phyloP scores from a whole-genome alignment of 78 protist genomes.

The slime mould (Dictyostelium discoideum) region DNA sequence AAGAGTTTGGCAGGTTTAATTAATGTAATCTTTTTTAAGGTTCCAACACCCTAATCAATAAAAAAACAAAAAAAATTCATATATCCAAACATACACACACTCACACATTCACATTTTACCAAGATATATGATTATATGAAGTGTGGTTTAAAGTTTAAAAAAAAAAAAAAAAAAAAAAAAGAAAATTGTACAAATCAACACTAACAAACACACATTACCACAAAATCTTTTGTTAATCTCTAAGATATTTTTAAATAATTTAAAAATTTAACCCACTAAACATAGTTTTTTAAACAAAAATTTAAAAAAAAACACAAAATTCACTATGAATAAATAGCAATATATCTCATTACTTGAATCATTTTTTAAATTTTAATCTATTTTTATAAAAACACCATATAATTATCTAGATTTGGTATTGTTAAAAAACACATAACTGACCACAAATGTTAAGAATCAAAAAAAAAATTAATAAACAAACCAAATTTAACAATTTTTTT shows the following conservation, averaged over 20 bases:
- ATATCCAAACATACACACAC: not conserved
- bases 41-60: too few species aligned
- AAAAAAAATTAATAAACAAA: not conserved
- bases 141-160: not conserved
- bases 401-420: not conserved
- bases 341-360: not conserved
- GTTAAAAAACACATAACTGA: not conserved
- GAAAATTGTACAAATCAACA: not conserved
- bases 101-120: not conserved
- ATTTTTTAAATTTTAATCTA: not conserved
- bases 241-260: not conserved
- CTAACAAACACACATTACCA: not conserved
- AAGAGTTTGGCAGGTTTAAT: not conserved
- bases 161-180: not conserved
- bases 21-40: too few species aligned
- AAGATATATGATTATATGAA: not conserved
- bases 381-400: not conserved
- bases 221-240: not conserved
- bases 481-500: not conserved
- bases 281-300: not conserved
- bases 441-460: not conserved
- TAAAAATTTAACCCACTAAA: not conserved
- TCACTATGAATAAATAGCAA: not conserved
- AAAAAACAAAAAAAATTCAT: too few species aligned
- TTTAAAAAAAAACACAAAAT: not conserved